phyloP scores from a whole-genome alignment of 2,329 filamentous ascomycete genomes.

The Aspergillus pseudoterreus region DNA sequence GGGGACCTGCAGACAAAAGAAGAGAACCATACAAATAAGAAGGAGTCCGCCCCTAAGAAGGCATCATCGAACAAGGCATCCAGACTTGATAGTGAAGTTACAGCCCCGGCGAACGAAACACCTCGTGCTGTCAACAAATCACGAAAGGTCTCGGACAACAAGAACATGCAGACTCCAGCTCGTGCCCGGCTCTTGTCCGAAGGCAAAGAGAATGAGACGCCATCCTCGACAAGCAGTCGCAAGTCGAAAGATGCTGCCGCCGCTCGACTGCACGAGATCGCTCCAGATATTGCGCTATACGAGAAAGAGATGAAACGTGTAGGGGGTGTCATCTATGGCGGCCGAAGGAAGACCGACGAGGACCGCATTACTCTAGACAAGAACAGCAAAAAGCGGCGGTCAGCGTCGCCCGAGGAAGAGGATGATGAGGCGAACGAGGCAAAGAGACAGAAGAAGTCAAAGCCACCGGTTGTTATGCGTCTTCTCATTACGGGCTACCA shows the following conservation, averaged over 20 bases:
- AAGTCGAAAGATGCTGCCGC: slow-evolving; percentile 84
- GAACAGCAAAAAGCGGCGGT: slow-evolving; percentile 41
- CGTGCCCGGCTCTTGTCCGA: slow-evolving; percentile 49
- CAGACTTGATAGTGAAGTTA: slow-evolving; percentile 16
- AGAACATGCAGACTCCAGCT: slow-evolving; percentile 51
- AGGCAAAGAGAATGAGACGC: slow-evolving; percentile 81
- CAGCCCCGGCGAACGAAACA: slow-evolving; percentile 20
- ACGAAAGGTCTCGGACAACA: slow-evolving; percentile 25
- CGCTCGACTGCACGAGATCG: slow-evolving; percentile 71
- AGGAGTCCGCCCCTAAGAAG: slow-evolving; percentile 17
- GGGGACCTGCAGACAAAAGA: slow-evolving; percentile 35
- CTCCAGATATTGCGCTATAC: slow-evolving; percentile 81
- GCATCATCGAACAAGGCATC: slow-evolving; percentile 18
- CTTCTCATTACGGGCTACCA: slow-evolving; percentile 81
- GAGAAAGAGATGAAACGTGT: slow-evolving; percentile 89
- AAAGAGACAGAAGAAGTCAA: slow-evolving; percentile 61
- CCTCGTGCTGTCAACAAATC: slow-evolving; percentile 26
- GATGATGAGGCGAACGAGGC: slow-evolving; percentile 53
- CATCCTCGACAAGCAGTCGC: slow-evolving; percentile 70
- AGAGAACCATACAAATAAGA: slow-evolving; percentile 25
- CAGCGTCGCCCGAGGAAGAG: slow-evolving; percentile 46
- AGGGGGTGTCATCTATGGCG: slow-evolving; percentile 61
- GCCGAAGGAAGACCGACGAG: slow-evolving; percentile 45
- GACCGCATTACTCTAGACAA: slow-evolving; percentile 29
- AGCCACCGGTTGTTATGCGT: slow-evolving; percentile 65